Base-by-base conservation (phyloP, 2,329 filamentous ascomycete genomes). In the Colletotrichum tanaceti region DNA sequence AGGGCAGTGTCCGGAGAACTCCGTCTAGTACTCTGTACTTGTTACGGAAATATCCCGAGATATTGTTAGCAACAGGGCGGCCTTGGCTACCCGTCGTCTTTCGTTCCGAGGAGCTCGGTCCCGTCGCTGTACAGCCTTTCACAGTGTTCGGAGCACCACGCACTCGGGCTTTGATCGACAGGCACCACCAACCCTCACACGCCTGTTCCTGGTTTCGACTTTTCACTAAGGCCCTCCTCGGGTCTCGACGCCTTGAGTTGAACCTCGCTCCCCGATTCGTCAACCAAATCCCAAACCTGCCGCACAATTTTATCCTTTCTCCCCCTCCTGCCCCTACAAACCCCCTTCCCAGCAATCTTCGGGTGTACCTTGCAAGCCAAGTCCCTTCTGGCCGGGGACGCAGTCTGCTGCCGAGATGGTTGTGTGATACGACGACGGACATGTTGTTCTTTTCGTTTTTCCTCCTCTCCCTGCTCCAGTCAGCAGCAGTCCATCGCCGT, bases 141-240 rank as follows among this genome's bases (percentile, higher is more conserved):
- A 68, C 62, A 68, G 65, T 68, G 49, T 20, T 35, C 7, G 24
- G 28, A n/a, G 22, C 35, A 60, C 62, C 22, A 20, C 62, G 28
- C 65, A 68, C 65, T 65, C 43, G 55, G 65, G 62, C 39, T 38
- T 18, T 59, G 65, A 68, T 68, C 62, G 65, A 59, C 65, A 68
- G 65, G 65, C 39, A 68, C 65, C 35, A 18, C n/a, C n/a, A n/a
- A n/a, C n/a, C n/a, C n/a, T n/a, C n/a, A n/a, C n/a, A n/a, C n/a
- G n/a, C 53, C 32, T 43, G 58, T 52, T 66, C 52, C 58, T 28
- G 46, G 63, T 38, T 57, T 24, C 58, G 46, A 63, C 44, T 62
- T 38, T 44, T 57, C 62, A 58, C 64, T 59, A 46, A 14, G 46
- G 32, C 13, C n/a, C n/a, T n/a, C 59, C 53, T 43, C 53, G 18